phyloP scores from a whole-genome alignment of 768 basidiomycete genomes.

The Hortiboletus flavorubellus region DNA sequence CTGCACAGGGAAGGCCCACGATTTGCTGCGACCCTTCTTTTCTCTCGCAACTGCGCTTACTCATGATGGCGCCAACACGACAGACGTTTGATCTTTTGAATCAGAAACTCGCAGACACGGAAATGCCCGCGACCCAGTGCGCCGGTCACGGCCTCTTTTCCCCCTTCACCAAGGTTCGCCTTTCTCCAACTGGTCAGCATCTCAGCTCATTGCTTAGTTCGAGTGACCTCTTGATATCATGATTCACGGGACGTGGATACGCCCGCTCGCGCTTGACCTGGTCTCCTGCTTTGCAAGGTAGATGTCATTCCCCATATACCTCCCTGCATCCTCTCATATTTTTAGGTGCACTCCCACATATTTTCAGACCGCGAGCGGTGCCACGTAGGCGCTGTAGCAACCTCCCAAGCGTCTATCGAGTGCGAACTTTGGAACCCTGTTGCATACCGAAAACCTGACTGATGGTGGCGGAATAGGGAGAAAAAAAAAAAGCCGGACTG shows the following conservation, averaged over 20 bases:
- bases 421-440: background rate
- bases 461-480: background rate
- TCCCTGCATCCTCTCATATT: background rate
- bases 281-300: background rate
- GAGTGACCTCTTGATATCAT: background rate
- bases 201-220: background rate
- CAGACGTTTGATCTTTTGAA: conserved; percentile 9
- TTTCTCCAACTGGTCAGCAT: background rate
- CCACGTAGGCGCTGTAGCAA: background rate
- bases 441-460: background rate
- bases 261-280: background rate
- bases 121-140: conserved; percentile 10
- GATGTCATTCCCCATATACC: background rate
- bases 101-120: conserved; percentile 10
- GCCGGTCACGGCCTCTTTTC: background rate
- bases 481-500: background rate
- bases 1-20: background rate
- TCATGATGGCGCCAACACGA: conserved; percentile 6
- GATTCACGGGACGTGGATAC: too few species aligned
- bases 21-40: background rate
- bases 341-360: background rate
- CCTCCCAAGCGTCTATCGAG: background rate
- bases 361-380: background rate
- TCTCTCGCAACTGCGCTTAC: conserved; percentile 9
- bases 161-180: background rate